These are phyloP conservation scores for Nitzschia inconspicua DNA, from an alignment of 108 stramenopile species.

Conservation along the genomic window DNA sequence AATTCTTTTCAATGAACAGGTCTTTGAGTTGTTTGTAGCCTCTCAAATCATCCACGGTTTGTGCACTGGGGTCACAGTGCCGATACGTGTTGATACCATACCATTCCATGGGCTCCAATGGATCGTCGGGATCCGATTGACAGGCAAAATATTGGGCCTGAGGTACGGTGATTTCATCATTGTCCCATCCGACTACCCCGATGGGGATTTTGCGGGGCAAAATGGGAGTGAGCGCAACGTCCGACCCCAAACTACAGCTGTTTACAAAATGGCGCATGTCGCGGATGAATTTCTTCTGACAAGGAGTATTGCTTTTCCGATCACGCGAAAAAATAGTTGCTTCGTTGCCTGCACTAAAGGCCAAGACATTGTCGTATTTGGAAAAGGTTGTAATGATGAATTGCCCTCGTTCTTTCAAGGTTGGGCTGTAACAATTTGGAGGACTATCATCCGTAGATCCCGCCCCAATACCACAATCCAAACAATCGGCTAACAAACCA, in stretches of 20 bases:
- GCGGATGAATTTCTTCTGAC: constrained; percentile 44
- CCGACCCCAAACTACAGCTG: constrained; percentile 5
- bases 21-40: constrained; percentile 13
- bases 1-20: constrained; percentile 10
- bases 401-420: constrained; percentile 38
- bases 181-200: constrained; percentile 33
- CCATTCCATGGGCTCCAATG: constrained; percentile 37
- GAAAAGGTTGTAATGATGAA: constrained; percentile 37
- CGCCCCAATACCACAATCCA: constrained; percentile 28
- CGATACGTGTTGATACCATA: constrained; percentile 43
- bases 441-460: constrained; percentile 13
- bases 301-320: constrained; percentile 29
- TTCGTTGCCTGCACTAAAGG: constrained; percentile 49
- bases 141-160: constrained; percentile 39
- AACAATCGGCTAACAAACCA: constrained; percentile 28
- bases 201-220: constrained; percentile 32
- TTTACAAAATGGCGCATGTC: constrained; percentile 39
- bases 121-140: constrained; percentile 27
- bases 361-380: constrained; percentile 35
- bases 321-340: constrained; percentile 25
- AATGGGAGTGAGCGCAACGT: neutral
- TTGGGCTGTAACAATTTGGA: constrained; percentile 36
- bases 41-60: constrained; percentile 4
- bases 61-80: constrained; percentile 24
- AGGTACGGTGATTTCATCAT: neutral